Evolutionary conservation across 495 filamentous ascomycete genomes (phyloP).

Genomic region (Podospora anserina): DNA sequence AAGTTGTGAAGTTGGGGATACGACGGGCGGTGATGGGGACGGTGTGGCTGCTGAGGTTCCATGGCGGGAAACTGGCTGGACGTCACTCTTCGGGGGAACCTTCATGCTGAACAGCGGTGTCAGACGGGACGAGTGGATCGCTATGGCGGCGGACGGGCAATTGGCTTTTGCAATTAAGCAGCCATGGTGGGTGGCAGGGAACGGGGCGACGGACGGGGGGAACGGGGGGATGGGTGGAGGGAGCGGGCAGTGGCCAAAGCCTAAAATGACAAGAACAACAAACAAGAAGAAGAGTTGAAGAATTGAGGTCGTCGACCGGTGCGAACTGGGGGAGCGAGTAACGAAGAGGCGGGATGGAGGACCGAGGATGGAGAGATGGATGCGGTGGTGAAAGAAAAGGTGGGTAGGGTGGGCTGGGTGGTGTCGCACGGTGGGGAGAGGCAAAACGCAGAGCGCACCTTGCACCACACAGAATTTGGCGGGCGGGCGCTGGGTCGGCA

Average conservation of each 20-base stretch:
- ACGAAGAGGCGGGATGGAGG: background rate
- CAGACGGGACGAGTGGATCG: conserved; percentile 14
- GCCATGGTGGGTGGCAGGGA: conserved; percentile 19
- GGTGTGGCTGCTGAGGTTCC: conserved; percentile 34
- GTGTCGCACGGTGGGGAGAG: conserved; percentile 5
- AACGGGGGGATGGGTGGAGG: background rate
- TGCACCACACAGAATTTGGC: background rate
- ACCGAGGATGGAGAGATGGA: conserved; percentile 1
- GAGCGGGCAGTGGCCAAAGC: background rate
- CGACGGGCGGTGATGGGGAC: conserved; percentile 32
- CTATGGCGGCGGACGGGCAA: conserved; percentile 10
- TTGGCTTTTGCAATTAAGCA: conserved; percentile 25
- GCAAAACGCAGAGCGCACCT: background rate
- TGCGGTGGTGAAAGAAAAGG: conserved; percentile 3
- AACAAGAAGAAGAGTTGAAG: background rate
- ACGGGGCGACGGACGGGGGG: background rate
- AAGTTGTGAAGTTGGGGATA: conserved; percentile 41
- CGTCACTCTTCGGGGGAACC: conserved; percentile 22
- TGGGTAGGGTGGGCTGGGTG: background rate
- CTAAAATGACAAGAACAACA: conserved; percentile 3
- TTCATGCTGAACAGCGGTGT: conserved; percentile 32
- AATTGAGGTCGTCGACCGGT: background rate
- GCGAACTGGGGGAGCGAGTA: background rate
- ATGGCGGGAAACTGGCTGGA: conserved; percentile 28
- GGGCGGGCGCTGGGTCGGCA: background rate